A percentile compares a stretch with the other conserved stretches of the same genome.
phyloP scores from a whole-genome alignment of 176 grass and related monocot genomes.

The Canna indica region DNA sequence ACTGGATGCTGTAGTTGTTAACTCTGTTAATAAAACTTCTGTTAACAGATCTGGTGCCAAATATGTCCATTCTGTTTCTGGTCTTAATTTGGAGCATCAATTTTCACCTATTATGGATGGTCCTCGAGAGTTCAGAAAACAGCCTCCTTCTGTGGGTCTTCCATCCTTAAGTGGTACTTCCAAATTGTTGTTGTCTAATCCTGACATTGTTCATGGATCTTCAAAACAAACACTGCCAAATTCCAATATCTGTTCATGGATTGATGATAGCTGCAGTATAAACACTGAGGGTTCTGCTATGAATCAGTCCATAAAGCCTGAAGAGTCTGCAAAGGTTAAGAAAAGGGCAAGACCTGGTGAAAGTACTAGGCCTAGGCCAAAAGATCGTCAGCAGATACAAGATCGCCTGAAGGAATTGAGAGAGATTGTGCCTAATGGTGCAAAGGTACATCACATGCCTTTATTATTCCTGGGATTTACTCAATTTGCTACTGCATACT shows the following conservation, averaged over 20 bases:
- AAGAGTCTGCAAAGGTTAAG: conserved; percentile 54
- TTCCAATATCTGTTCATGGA: conserved; percentile 38
- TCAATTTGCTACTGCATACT: background rate
- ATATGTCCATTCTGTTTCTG: conserved; percentile 14
- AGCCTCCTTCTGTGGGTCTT: conserved; percentile 16
- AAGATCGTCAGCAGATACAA: conserved; percentile 96
- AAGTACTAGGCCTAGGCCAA: conserved; percentile 78
- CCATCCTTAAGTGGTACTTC: conserved; percentile 31
- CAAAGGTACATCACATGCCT: conserved; percentile 46
- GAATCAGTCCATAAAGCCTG: conserved; percentile 42
- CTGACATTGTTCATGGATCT: conserved; percentile 27
- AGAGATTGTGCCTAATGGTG: conserved; percentile 92
- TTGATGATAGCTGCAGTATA: conserved; percentile 83
- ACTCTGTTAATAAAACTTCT: conserved; percentile 25
- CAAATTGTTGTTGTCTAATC: conserved; percentile 6
- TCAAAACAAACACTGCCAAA: conserved; percentile 26
- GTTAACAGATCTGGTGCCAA: conserved; percentile 6
- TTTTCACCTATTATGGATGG: conserved; percentile 24
- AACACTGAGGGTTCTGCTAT: conserved; percentile 51
- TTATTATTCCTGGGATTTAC: background rate
- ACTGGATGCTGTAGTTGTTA: conserved; percentile 31
- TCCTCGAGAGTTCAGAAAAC: conserved; percentile 28
- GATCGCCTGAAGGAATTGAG: conserved; percentile 88
- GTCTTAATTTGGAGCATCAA: conserved; percentile 26
- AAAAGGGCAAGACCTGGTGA: conserved; percentile 87